A percentile compares a stretch with the other conserved stretches of the same genome.
phyloP scores from a whole-genome alignment of 495 filamentous ascomycete genomes.

The Penicillium egyptiacum region DNA sequence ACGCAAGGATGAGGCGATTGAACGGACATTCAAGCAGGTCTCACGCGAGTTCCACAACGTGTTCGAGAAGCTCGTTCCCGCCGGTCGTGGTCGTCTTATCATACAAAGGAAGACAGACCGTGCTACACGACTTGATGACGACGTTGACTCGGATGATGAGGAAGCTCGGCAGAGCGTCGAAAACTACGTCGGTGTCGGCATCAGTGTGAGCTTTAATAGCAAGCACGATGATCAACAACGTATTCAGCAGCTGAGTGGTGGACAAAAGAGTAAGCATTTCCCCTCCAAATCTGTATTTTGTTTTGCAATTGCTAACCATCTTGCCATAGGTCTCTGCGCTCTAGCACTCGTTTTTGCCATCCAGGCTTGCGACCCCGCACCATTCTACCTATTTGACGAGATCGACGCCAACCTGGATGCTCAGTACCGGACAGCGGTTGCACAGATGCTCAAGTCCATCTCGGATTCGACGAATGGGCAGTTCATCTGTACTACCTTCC shows the following conservation, averaged over 20 bases:
- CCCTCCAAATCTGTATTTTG: background rate
- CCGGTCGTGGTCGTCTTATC: constrained; percentile 84
- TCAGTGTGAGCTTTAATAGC: constrained; percentile 97
- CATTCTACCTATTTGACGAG: constrained; percentile 99
- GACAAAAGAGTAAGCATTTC: constrained; percentile 81
- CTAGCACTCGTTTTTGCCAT: constrained; percentile 98
- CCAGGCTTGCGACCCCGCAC: constrained; percentile 93
- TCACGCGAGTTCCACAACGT: constrained; percentile 86
- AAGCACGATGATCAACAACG: constrained; percentile 97
- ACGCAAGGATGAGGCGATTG: constrained; percentile 88
- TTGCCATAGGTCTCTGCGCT: constrained; percentile 78
- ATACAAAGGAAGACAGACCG: constrained; percentile 90
- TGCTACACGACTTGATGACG: constrained; percentile 58
- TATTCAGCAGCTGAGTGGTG: constrained; percentile 94
- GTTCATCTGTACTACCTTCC: constrained; percentile 94
- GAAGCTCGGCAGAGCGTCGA: constrained; percentile 70
- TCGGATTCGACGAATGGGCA: constrained; percentile 60
- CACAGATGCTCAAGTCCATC: constrained; percentile 78
- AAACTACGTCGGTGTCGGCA: constrained; percentile 97
- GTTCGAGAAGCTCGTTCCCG: constrained; percentile 93
- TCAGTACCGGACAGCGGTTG: constrained; percentile 93
- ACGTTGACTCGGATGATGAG: constrained; percentile 65
- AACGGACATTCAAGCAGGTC: constrained; percentile 97
- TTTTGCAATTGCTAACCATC: background rate
- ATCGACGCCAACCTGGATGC: constrained; percentile 98